Conservation (phyloP, 495 filamentous ascomycete genomes). For the Coniosporium apollinis region DNA sequence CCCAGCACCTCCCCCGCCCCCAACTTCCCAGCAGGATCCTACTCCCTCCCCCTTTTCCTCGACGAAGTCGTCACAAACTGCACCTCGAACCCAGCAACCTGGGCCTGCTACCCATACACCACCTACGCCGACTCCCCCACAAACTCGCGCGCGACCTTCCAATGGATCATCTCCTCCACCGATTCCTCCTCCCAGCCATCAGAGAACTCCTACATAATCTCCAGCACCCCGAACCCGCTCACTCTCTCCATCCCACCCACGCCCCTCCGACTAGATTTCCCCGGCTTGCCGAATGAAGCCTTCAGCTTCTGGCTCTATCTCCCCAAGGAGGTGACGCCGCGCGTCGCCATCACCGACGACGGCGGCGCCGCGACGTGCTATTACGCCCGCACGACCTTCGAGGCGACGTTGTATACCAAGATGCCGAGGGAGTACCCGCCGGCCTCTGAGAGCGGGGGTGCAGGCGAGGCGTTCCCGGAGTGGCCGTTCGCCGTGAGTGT, state of each 20-base stretch:
- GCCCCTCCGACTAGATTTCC: conserved; percentile 22
- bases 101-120: conserved; percentile 37
- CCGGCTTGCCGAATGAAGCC: conserved; percentile 25
- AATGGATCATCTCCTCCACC: conserved; percentile 34
- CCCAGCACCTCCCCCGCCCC: conserved; percentile 1
- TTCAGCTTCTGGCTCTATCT: conserved; percentile 31
- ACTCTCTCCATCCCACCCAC: conserved; percentile 27
- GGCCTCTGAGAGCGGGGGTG: conserved; percentile 9
- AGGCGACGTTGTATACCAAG: conserved; percentile 36
- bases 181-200: no score
- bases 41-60: conserved; percentile 37
- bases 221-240: conserved; percentile 32
- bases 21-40: conserved; percentile 38
- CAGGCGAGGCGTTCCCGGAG: conserved; percentile 8
- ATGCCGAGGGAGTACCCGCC: conserved; percentile 13
- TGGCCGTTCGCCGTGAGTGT: conserved; percentile 36
- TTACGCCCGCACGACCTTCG: conserved; percentile 32
- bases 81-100: conserved; percentile 31
- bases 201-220: conserved; percentile 32
- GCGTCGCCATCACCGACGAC: conserved; percentile 17
- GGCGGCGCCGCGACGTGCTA: conserved; percentile 25
- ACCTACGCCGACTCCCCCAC: conserved; percentile 24
- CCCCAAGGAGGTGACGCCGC: conserved; percentile 29
- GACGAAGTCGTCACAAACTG: conserved; percentile 31
- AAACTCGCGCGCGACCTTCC: conserved; percentile 29